Evolutionary conservation across 176 grass and related monocot species (phyloP), one percentile per base, ranked within the genome.

Genomic region (Coix lacrymajobi): DNA sequence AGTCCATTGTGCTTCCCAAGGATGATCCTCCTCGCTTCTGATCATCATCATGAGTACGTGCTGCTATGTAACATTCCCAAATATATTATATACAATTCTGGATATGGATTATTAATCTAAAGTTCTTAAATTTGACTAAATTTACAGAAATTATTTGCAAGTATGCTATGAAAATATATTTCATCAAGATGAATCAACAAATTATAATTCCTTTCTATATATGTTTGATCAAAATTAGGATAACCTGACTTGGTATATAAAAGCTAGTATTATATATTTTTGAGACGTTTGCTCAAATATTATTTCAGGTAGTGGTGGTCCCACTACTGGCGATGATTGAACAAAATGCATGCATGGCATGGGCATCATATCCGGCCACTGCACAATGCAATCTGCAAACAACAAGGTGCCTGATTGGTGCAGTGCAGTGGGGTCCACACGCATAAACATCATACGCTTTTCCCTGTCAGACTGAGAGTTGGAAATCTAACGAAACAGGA

Each of bases 281-380:
- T n/a, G n/a, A n/a, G n/a, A n/a, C n/a, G n/a, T n/a, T n/a, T n/a
- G n/a, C n/a, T n/a, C n/a, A n/a, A n/a, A n/a, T n/a, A n/a, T n/a
- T n/a, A n/a, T n/a, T n/a, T 71, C 28, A 79, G 43, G 45, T 39
- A 81, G 64, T 67, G 77, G 77, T 3, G 77, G 77, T 5, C 77
- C 78, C 30, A 80, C 54, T 38, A 49, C 8, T 10, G 45, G 22
- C 12, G 2, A 44, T 71, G 13, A 70, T 43, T 15, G 10, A 73
- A n/a, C n/a, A n/a, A n/a, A 49, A 52, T 31, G 8, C 29, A 51
- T 22, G 28, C 17, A 51, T 22, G 34, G 12, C 75, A 76, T 76
- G n/a, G n/a, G n/a, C n/a, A n/a, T n/a, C n/a, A n/a, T 33, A 76
- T 76, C 51, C 51, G 51, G 51, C 51, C 48, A 39, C n/a, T n/a